Evolutionary conservation across 192 early-diverging fungal species (phyloP).

Genomic region (Linnemannia exigua): DNA sequence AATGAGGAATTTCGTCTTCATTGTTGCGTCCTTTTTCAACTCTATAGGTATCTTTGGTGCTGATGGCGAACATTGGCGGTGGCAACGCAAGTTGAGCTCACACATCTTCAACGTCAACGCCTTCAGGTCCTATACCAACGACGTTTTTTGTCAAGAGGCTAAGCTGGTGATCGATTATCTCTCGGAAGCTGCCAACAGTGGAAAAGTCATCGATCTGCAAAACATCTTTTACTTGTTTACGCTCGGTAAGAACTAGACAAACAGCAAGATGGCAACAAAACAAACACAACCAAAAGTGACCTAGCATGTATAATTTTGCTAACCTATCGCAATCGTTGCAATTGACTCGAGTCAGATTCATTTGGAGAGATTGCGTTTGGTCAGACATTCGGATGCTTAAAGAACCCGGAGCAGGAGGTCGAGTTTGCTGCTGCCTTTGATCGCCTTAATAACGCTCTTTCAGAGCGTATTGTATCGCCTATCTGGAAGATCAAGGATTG

Average conservation of each 20-base stretch:
- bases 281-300: not conserved
- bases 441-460: constrained; percentile 50
- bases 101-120: constrained; percentile 63
- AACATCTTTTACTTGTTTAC: constrained; percentile 63
- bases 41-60: constrained; percentile 49
- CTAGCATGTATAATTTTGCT: no score
- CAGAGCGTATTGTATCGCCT: constrained; percentile 23
- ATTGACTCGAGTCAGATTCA: constrained; percentile 34
- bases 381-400: constrained; percentile 38
- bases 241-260: constrained; percentile 10
- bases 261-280: not conserved
- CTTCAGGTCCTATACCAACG: constrained; percentile 49
- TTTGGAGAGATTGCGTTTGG: constrained; percentile 62
- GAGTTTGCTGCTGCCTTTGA: constrained; percentile 71
- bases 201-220: constrained; percentile 58
- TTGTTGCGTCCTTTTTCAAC: not conserved
- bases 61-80: constrained; percentile 53
- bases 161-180: constrained; percentile 41
- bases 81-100: constrained; percentile 56
- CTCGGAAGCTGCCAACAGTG: constrained; percentile 19
- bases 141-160: constrained; percentile 38
- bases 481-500: constrained; percentile 45
- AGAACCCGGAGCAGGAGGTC: constrained; percentile 27
- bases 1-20: no score
- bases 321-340: not conserved